Evolutionary conservation across 2,329 filamentous ascomycete genomes (phyloP).

Genomic region (Beauveria pseudobassiana): DNA sequence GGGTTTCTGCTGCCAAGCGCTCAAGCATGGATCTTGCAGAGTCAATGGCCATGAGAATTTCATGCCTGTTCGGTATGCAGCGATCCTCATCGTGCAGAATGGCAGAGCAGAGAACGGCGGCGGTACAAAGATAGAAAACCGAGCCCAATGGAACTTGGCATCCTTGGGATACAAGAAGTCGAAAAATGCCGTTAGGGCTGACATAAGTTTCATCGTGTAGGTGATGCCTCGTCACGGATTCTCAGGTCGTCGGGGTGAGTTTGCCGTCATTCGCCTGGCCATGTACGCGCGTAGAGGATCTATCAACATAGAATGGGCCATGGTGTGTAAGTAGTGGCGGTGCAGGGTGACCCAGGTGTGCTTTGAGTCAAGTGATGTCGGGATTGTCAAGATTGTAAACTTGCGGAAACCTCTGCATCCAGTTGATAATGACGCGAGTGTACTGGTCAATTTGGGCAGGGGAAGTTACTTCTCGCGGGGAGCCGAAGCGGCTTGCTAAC

Average conservation of each 20-base stretch:
- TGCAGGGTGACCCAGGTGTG: slow-evolving; percentile 38
- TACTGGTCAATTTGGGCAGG: slow-evolving; percentile 26
- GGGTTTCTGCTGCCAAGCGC: slow-evolving; percentile 22
- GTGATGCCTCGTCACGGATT: slow-evolving; percentile 34
- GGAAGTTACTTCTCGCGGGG: slow-evolving; percentile 20
- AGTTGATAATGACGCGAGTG: slow-evolving; percentile 29
- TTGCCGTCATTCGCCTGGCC: slow-evolving; percentile 25
- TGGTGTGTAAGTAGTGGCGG: slow-evolving; percentile 36
- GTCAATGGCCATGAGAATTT: slow-evolving; percentile 32
- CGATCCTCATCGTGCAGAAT: slow-evolving; percentile 40
- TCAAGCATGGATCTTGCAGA: slow-evolving; percentile 27
- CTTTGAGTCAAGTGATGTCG: slow-evolving; percentile 32
- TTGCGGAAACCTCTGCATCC: slow-evolving; percentile 35
- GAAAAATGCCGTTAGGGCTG: slow-evolving; percentile 23
- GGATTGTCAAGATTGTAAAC: slow-evolving; percentile 31
- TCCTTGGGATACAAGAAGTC: slow-evolving; percentile 21
- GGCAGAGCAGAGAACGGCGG: slow-evolving; percentile 42
- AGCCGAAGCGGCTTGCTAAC: slow-evolving; percentile 25
- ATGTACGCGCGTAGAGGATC: slow-evolving; percentile 39
- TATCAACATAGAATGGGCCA: slow-evolving; percentile 37
- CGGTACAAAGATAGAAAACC: slow-evolving; percentile 43
- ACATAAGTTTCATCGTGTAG: slow-evolving; percentile 35
- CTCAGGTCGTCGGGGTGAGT: slow-evolving; percentile 25
- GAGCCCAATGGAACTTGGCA: slow-evolving; percentile 40
- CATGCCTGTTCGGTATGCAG: slow-evolving; percentile 31